Evolutionary conservation across 2,329 filamentous ascomycete species (phyloP).

Genomic region (Colletotrichum spinosum): DNA sequence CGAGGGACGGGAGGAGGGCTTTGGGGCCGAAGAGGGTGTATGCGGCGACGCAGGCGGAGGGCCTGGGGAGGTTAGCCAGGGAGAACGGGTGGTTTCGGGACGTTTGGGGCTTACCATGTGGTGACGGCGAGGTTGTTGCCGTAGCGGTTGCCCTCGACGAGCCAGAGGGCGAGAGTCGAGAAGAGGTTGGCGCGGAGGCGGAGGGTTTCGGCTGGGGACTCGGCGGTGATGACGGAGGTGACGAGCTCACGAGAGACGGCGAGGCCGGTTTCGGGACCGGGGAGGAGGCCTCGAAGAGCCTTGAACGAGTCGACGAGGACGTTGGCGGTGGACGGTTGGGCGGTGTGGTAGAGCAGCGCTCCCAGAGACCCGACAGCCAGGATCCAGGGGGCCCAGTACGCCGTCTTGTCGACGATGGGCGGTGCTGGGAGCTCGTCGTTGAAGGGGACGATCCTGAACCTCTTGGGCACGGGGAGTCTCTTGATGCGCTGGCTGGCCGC

Average conservation of each 20-base stretch:
- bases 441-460: constrained; percentile 8
- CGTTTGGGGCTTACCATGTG: not conserved
- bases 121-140: constrained; percentile 5
- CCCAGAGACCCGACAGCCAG: constrained; percentile 3
- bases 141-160: constrained; percentile 1
- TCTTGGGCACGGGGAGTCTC: constrained; percentile 5
- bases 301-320: not conserved
- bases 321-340: not conserved
- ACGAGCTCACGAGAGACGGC: not conserved
- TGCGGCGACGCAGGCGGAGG: not conserved
- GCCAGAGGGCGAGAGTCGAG: constrained; percentile 6
- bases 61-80: not conserved
- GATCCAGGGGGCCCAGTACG: not conserved
- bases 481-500: constrained; percentile 13
- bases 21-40: constrained; percentile 15
- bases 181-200: constrained; percentile 18
- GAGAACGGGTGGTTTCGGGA: not conserved
- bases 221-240: not conserved
- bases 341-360: constrained; percentile 1
- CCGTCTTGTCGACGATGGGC: constrained; percentile 3
- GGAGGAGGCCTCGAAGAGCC: not conserved
- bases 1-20: constrained; percentile 3
- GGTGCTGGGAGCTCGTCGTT: constrained; percentile 15
- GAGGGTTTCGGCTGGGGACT: not conserved
- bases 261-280: not conserved